These are phyloP conservation scores for Lentinula boryana DNA, from an alignment of 768 basidiomycete species.

Conservation along the genomic window DNA sequence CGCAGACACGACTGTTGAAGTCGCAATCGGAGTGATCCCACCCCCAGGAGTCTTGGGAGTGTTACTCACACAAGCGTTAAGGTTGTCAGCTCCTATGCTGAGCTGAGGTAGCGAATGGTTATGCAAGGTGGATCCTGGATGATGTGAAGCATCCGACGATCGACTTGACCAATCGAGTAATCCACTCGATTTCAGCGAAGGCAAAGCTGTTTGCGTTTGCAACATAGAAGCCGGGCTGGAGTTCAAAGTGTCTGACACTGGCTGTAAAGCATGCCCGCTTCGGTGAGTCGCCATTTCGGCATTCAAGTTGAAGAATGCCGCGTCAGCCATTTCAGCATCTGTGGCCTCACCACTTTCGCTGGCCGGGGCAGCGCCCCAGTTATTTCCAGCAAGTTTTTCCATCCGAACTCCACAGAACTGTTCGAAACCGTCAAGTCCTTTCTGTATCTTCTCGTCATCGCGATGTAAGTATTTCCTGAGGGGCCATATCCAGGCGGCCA, in stretches of 20 bases:
- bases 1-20: neutral
- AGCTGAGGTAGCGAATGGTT: neutral
- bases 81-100: neutral
- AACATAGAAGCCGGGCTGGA: neutral
- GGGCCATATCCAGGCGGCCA: conserved; percentile 5
- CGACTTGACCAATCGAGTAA: conserved; percentile 4
- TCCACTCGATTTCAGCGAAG: conserved; percentile 6
- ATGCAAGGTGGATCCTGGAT: neutral
- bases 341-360: neutral
- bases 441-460: conserved; percentile 2
- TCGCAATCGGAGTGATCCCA: neutral
- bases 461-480: conserved; percentile 1
- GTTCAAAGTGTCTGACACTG: neutral
- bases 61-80: neutral
- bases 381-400: neutral
- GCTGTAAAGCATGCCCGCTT: neutral
- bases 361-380: neutral
- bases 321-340: neutral
- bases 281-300: neutral
- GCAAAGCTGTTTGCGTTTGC: conserved; percentile 1
- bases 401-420: conserved; percentile 5
- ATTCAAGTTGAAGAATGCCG: neutral
- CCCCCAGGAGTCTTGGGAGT: neutral
- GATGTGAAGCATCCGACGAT: neutral
- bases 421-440: conserved; percentile 1